Evolutionary conservation across 352 stramenopile genomes (phyloP), one percentile per base, ranked within the genome.

Genomic region (Phytophthora syringae): DNA sequence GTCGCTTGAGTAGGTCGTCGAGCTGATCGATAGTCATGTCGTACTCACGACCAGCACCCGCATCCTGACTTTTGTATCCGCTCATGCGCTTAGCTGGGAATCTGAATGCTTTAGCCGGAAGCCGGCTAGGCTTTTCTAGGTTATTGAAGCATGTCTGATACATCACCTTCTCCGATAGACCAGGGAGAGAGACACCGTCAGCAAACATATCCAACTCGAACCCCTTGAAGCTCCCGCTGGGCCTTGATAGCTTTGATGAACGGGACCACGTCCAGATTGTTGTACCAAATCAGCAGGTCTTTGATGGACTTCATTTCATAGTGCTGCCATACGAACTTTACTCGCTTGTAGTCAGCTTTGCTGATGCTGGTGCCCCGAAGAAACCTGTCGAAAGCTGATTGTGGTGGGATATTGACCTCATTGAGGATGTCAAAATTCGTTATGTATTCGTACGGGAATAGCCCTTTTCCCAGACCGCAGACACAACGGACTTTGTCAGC

Each of bases 221-320:
- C 7, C 45, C 6, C 11, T 58, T 49, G 44, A 54, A 69, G 0
- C 63, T 72, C 75, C 21, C n/a, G n/a, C n/a, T n/a, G n/a, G n/a
- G n/a, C n/a, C n/a, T n/a, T n/a, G n/a, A n/a, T n/a, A n/a, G n/a
- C n/a, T n/a, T n/a, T n/a, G n/a, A n/a, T n/a, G n/a, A n/a, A n/a
- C n/a, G n/a, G n/a, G n/a, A n/a, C n/a, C n/a, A n/a, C n/a, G n/a
- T n/a, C n/a, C n/a, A n/a, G n/a, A n/a, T n/a, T n/a, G n/a, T n/a
- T n/a, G n/a, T 79, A 79, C 67, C 70, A 79, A 44, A 69, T 60
- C 2, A 79, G 55, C 13, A 73, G 39, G 55, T 79, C 70, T 27
- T 72, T 68, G 25, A 76, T 39, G 2, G 45, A n/a, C 27, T 52
- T 52, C 45, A 52, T 52, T 15, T 16, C 27, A 40, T 52, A 52